A percentile compares a stretch with the other conserved stretches of the same genome.
Conservation (phyloP, 176 grass and related monocot genomes). For the Pharus latifolius region DNA sequence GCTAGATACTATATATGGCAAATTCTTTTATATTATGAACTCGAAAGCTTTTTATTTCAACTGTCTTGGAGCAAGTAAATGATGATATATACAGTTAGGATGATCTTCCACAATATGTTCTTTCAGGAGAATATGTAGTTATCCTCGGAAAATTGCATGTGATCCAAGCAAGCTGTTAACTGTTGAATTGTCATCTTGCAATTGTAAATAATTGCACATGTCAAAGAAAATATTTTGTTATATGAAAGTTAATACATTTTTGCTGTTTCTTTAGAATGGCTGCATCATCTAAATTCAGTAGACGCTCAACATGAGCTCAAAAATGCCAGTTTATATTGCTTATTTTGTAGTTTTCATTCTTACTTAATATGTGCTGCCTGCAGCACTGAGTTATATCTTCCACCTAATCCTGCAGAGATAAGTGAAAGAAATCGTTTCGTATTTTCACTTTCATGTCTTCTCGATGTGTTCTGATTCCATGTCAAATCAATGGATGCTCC, state of each 20-base stretch:
- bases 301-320: neutral
- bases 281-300: neutral
- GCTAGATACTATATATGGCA: conserved; percentile 8
- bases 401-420: neutral
- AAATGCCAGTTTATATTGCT: neutral
- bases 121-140: neutral
- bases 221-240: neutral
- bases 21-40: conserved; percentile 10
- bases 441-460: neutral
- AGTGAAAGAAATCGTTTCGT: neutral
- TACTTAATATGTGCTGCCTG: neutral
- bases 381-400: neutral
- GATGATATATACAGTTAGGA: conserved; percentile 3
- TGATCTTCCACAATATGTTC: neutral
- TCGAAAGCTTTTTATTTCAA: neutral
- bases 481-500: neutral
- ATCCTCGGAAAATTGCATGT: no score
- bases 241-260: no score
- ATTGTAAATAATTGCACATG: conserved; percentile 8
- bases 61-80: conserved; percentile 11
- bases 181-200: conserved; percentile 14
- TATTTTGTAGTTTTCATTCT: neutral
- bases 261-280: neutral
- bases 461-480: neutral
- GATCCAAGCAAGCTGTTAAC: no score